phyloP scores from a whole-genome alignment of 768 basidiomycete genomes.

The Mycena crocata region DNA sequence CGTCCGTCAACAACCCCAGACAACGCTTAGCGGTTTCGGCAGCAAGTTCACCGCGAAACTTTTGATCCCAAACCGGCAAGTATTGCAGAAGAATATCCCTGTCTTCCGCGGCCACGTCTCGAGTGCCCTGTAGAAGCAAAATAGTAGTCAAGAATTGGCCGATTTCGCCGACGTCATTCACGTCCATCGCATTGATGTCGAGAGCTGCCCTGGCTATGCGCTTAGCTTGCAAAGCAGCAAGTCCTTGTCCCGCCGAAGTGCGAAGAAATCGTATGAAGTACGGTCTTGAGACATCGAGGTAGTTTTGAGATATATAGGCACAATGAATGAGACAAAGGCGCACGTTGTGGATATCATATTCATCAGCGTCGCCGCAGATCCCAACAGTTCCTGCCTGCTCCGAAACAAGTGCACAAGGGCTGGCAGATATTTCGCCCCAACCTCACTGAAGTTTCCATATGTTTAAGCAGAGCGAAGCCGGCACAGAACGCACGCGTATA shows the following conservation, averaged over 20 bases:
- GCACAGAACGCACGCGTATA: constrained; percentile 23
- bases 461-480: background rate
- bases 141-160: constrained; percentile 56
- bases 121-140: constrained; percentile 51
- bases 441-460: constrained; percentile 36
- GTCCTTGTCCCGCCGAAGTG: constrained; percentile 43
- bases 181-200: constrained; percentile 33
- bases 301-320: background rate
- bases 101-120: constrained; percentile 45
- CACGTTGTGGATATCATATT: constrained; percentile 51
- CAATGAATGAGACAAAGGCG: constrained; percentile 22
- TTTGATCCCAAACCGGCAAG: constrained; percentile 46
- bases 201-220: constrained; percentile 44
- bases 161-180: constrained; percentile 46
- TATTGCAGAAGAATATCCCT: constrained; percentile 47
- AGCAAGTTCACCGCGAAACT: constrained; percentile 43
- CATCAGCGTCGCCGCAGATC: constrained; percentile 42
- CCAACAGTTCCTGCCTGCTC: constrained; percentile 37
- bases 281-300: constrained; percentile 42
- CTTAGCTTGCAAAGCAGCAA: constrained; percentile 51
- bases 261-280: constrained; percentile 55
- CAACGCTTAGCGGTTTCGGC: constrained; percentile 50
- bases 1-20: constrained; percentile 43
- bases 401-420: constrained; percentile 45
- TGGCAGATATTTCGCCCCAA: constrained; percentile 54